Conservation (phyloP, 208 protist genomes). For the Trypanosoma avium region DNA sequence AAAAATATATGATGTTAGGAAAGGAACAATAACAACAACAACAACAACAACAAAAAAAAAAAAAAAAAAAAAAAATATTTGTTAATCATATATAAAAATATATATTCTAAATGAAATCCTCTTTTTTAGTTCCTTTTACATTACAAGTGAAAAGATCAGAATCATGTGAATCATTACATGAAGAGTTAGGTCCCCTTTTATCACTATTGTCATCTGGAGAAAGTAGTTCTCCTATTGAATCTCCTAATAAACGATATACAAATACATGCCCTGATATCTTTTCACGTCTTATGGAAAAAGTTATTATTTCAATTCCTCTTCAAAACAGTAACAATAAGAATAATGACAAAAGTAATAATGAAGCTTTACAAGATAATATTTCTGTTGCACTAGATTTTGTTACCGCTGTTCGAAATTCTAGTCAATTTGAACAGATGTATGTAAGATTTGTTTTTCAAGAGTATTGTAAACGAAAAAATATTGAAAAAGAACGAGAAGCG, state of each 20-base stretch:
- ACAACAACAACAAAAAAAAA: neutral
- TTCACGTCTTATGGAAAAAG: neutral
- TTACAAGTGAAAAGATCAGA: slow-evolving; percentile 24
- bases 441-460: slow-evolving; percentile 71
- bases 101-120: slow-evolving; percentile 15
- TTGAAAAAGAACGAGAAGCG: slow-evolving; percentile 43
- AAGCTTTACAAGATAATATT: neutral
- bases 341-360: too few species aligned
- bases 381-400: slow-evolving; percentile 9
- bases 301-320: too few species aligned
- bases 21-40: slow-evolving; percentile 1
- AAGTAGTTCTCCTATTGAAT: neutral
- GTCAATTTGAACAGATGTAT: slow-evolving; percentile 38
- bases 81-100: too few species aligned
- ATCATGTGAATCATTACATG: slow-evolving; percentile 20
- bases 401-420: neutral
- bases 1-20: neutral
- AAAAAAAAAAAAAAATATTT: neutral
- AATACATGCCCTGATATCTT: neutral
- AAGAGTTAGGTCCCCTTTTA: slow-evolving; percentile 21
- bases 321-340: too few species aligned
- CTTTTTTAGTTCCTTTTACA: slow-evolving; percentile 29
- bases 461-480: slow-evolving; percentile 68
- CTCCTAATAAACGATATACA: neutral
- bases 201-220: slow-evolving; percentile 18